A percentile compares a stretch with the other conserved stretches of the same genome.
phyloP scores from a whole-genome alignment of 495 filamentous ascomycete species.

The Xylaria venustula region DNA sequence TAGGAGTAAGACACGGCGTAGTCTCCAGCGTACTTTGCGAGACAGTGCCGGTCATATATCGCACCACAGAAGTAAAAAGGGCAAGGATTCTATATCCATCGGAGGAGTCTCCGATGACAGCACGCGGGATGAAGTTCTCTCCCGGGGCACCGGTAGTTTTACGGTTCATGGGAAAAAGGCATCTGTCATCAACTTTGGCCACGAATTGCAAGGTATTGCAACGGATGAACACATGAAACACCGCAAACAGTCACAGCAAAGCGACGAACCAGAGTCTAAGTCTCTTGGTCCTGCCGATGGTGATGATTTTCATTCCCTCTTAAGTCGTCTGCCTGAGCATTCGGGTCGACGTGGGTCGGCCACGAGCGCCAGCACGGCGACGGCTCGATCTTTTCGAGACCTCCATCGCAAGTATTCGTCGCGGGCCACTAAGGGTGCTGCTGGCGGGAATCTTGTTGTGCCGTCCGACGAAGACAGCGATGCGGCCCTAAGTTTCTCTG shows the following conservation, averaged over 20 bases:
- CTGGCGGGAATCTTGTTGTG: conserved; percentile 33
- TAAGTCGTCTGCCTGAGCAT: conserved; percentile 29
- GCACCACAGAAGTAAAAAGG: conserved; percentile 71
- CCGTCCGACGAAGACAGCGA: conserved; percentile 57
- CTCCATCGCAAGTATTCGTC: conserved; percentile 52
- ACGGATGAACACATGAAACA: conserved; percentile 69
- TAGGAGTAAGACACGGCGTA: conserved; percentile 70
- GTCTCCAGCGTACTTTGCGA: conserved; percentile 90
- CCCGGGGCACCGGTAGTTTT: conserved; percentile 80
- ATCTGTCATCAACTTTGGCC: conserved; percentile 89
- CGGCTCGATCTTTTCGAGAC: conserved; percentile 54
- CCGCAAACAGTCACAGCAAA: conserved; percentile 33
- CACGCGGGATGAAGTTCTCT: conserved; percentile 61
- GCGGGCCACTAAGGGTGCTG: conserved; percentile 30
- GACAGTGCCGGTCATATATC: conserved; percentile 66
- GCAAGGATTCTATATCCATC: conserved; percentile 68
- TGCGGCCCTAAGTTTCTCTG: conserved; percentile 54
- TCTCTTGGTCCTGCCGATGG: conserved; percentile 16
- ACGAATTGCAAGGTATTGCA: conserved; percentile 78
- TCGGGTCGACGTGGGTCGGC: conserved; percentile 50
- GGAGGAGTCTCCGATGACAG: conserved; percentile 61
- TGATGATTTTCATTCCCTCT: conserved; percentile 38
- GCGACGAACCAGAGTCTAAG: conserved; percentile 30
- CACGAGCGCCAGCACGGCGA: conserved; percentile 56
- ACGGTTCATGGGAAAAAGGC: conserved; percentile 98